Percentiles rank a stretch among this genome's conserved stretches.
These are phyloP conservation scores for Epichloe coenophiala DNA, from an alignment of 2,329 filamentous ascomycete species.

Conservation along the genomic window DNA sequence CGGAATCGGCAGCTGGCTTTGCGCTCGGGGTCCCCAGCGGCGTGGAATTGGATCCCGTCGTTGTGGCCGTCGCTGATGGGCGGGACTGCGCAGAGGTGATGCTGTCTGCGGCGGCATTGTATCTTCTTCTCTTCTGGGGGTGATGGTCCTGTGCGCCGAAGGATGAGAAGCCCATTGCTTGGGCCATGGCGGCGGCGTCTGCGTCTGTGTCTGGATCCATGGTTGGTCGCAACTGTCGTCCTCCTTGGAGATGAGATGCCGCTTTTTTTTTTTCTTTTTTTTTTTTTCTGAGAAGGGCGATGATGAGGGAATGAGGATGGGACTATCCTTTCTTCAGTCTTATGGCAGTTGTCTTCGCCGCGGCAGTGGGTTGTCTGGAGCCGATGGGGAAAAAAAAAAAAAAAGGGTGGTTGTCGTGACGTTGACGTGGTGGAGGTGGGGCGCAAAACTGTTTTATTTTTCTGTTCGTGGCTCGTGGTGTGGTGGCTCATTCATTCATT, in stretches of 20 bases:
- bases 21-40: constrained; percentile 16
- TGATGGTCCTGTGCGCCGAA: constrained; percentile 43
- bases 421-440: neutral
- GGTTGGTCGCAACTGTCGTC: neutral
- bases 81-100: neutral
- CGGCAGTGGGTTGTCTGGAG: neutral
- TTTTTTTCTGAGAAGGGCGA: neutral
- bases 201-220: constrained; percentile 25
- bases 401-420: no score
- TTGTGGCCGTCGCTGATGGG: neutral
- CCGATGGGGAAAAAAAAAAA: no score
- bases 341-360: neutral
- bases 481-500: no score
- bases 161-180: constrained; percentile 59
- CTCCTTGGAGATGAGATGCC: neutral
- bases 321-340: neutral
- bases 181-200: constrained; percentile 37
- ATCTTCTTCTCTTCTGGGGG: constrained; percentile 53
- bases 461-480: no score
- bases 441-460: no score
- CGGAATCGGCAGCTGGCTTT: constrained; percentile 16
- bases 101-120: constrained; percentile 42
- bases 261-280: neutral
- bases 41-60: constrained; percentile 24
- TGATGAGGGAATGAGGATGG: neutral